Base-by-base conservation (phyloP, 768 basidiomycete species). In the Fomitopsis pulvina region DNA sequence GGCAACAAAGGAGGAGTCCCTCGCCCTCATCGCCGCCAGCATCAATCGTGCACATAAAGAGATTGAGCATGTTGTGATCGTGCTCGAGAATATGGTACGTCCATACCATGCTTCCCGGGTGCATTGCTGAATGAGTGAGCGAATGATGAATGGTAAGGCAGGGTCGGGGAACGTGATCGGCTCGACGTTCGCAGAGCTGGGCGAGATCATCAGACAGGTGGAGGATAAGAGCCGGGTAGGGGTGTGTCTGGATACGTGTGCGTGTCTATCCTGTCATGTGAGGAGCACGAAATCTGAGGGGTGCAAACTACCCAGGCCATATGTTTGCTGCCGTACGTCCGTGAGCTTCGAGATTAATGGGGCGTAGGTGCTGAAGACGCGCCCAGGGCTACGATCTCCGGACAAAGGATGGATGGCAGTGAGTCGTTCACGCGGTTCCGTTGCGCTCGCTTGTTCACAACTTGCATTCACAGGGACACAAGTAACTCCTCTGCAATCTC, bases 221-320 rank as follows among this genome's bases (percentile, higher is more conserved):
- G 71, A 83, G 3, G 80, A 92, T 60, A 92, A 92, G 65, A 67
- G 68, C 0, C 66, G 91, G 41, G 79, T 93, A 2, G 86, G 88
- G 0, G 83, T 92, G 4, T 93, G 91, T 63, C 68, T 94, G 37
- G 90, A 94, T 65, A 92, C 92, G 0, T 93, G 91, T 83, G 57
- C 44, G 71, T 65, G 4, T 25, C 29, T 42, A 22, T 4, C 4
- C 40, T 20, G n/a, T 10, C 12, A 1, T 12, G 6, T 3, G 5
- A 5, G 10, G 11, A n/a, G 25, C 4, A n/a, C n/a, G n/a, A 20
- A 5, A 1, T 4, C 21, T 41, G 4, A 9, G 14, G 10, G 2
- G 16, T 28, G 30, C 32, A 21, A n/a, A 4, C 25, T 12, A 39
- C 30, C 42, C 14, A 88, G 85, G 85, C 62, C 89, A 91, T 66